These are phyloP conservation scores for Glutinoglossum americanum DNA, from an alignment of 495 filamentous ascomycete species.

Conservation along the genomic window DNA sequence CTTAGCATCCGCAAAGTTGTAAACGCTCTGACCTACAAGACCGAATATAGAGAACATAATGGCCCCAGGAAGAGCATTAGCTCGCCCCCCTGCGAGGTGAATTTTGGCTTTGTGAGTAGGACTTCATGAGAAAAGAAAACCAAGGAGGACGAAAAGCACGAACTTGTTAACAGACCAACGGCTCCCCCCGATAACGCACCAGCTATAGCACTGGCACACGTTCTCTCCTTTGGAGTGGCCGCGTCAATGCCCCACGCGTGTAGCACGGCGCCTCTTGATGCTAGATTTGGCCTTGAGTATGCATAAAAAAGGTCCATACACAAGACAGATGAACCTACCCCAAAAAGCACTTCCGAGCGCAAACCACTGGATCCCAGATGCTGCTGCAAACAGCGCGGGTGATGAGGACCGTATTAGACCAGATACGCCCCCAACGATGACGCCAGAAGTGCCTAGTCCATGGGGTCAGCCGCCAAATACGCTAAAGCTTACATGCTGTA, in stretches of 20 bases:
- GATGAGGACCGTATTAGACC: conserved; percentile 47
- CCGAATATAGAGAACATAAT: conserved; percentile 44
- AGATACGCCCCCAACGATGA: conserved; percentile 43
- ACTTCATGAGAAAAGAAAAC: background rate
- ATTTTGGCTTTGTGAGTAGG: background rate
- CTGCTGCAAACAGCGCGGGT: conserved; percentile 44
- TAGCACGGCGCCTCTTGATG: conserved; percentile 22
- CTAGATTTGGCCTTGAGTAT: conserved; percentile 11
- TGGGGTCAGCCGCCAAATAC: background rate
- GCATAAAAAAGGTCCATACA: background rate
- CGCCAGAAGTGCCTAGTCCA: conserved; percentile 39
- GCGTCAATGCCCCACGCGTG: conserved; percentile 21
- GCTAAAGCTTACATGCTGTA: background rate
- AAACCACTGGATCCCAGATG: conserved; percentile 61
- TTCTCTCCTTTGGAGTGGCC: conserved; percentile 22
- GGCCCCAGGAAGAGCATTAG: conserved; percentile 33
- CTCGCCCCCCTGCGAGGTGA: conserved; percentile 17
- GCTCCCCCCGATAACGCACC: conserved; percentile 46
- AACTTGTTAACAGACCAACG: conserved; percentile 43
- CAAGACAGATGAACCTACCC: conserved; percentile 28
- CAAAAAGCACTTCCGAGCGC: conserved; percentile 54
- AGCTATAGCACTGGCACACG: conserved; percentile 42
- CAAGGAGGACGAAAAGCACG: conserved; percentile 11
- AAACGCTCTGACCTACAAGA: conserved; percentile 33
- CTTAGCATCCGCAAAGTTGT: conserved; percentile 28